Base-by-base conservation (phyloP, 2,329 filamentous ascomycete species). In the Tolypocladium paradoxum region DNA sequence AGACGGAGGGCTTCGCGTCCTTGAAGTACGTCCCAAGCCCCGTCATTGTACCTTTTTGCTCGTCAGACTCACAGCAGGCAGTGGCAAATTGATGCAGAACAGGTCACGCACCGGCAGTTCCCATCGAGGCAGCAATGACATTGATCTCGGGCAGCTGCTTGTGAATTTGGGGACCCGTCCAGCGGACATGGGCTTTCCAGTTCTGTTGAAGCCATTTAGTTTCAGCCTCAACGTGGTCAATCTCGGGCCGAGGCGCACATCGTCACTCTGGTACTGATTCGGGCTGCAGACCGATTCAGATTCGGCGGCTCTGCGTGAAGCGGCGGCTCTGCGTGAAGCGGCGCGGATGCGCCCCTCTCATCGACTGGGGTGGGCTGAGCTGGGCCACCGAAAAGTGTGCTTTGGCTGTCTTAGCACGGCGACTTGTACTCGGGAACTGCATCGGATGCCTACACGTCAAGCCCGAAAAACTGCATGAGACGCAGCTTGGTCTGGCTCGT, bases 131-230 rank as follows among this genome's bases (percentile, higher is more conserved):
- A 48, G 74, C 79, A 24, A 83, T 68, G 6, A 82, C 68, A 27
- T 76, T 77, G 55, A 82, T 78, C 48, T 79, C 69, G 1, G 79
- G 79, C 4, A 82, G 62, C 50, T 83, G 80, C 48, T 70, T 73
- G 45, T 75, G 69, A 24, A 83, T 79, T 56, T 83, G 80, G 0
- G 79, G 77, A 0, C 78, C 80, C 0, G 79, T 83, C 79, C 79
- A 83, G 49, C 73, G 74, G 2, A 77, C 66, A 59, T 83, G 80
- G 3, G 79, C 66, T 59, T 72, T 70, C 73, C 75, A 78, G 57
- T 79, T 78, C 73, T 76, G 52, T 31, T 20, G 22, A 27, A 22
- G 29, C 38, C 20, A 51, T 45, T 45, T 12, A 2, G 40, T n/a
- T 43, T 27, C 22, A 14, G 1, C 27, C 2, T 12, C 22, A 29